A percentile compares a stretch with the other conserved stretches of the same genome.
phyloP scores from a whole-genome alignment of 371 early-diverging fungal genomes.

The Mucor sp. region DNA sequence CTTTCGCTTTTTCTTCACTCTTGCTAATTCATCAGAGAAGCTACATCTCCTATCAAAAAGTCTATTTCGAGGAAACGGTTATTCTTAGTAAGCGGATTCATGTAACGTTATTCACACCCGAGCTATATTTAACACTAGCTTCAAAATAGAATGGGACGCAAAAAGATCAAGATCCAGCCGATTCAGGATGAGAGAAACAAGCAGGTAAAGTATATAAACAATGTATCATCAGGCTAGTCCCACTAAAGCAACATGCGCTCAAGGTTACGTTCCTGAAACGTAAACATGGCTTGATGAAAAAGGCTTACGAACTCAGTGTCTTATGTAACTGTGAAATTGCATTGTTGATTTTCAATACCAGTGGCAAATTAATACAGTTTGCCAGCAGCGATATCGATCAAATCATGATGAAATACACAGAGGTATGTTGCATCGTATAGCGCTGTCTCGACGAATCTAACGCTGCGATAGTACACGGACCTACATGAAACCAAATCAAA shows the following conservation, averaged over 20 bases:
- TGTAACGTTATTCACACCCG: not conserved
- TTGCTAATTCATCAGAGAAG: not conserved
- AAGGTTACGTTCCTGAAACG: constrained; percentile 95
- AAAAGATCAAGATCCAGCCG: constrained; percentile 36
- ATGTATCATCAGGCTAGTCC: not conserved
- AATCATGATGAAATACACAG: constrained; percentile 89
- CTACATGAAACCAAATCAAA: constrained; percentile 48
- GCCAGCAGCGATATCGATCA: constrained; percentile 90
- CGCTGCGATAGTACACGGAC: constrained; percentile 31
- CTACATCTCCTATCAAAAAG: not conserved
- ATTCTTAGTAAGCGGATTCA: not conserved
- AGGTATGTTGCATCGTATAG: constrained; percentile 44
- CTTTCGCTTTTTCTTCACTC: not conserved
- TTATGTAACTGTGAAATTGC: constrained; percentile 97
- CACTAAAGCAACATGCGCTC: not conserved
- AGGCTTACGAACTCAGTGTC: constrained; percentile 97
- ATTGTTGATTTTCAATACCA: constrained; percentile 85
- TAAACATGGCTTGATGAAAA: constrained; percentile 99
- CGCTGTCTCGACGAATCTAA: not conserved
- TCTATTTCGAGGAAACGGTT: not conserved
- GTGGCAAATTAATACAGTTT: constrained; percentile 93
- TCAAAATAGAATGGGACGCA: constrained; percentile 29
- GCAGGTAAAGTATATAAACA: constrained; percentile 23
- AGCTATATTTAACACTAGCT: not conserved
- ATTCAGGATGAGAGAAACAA: constrained; percentile 33